phyloP scores from a whole-genome alignment of 1,284 basidiomycete species.

The Pseudozyma pruni region DNA sequence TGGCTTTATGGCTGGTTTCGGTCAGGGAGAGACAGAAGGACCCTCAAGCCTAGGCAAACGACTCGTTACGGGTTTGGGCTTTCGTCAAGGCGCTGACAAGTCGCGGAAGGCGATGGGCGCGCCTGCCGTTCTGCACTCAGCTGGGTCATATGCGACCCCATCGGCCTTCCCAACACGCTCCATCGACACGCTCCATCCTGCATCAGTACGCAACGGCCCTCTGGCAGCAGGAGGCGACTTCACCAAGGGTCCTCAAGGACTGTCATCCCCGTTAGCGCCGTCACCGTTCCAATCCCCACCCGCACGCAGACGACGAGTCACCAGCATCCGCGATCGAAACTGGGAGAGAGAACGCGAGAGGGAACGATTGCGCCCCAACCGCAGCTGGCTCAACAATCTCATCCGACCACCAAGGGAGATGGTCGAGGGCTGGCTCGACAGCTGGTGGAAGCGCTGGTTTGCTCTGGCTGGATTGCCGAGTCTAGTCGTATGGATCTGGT shows the following conservation, averaged over 20 bases:
- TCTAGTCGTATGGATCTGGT: slow-evolving; percentile 72
- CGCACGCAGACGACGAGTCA: slow-evolving; percentile 33
- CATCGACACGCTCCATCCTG: slow-evolving; percentile 13
- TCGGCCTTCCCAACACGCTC: slow-evolving; percentile 11
- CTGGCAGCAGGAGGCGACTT: slow-evolving; percentile 1
- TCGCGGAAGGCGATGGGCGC: slow-evolving; percentile 1
- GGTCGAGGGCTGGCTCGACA: slow-evolving; percentile 70
- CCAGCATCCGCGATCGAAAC: slow-evolving; percentile 36
- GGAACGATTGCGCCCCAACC: slow-evolving; percentile 23
- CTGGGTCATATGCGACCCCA: not conserved
- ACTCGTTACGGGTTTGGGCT: slow-evolving; percentile 32
- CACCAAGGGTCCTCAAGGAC: slow-evolving; percentile 5
- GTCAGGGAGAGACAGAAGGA: slow-evolving; percentile 12
- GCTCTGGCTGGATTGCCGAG: slow-evolving; percentile 71
- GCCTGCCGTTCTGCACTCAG: slow-evolving; percentile 8
- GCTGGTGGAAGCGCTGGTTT: slow-evolving; percentile 71
- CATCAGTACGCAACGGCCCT: slow-evolving; percentile 4
- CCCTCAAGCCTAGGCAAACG: slow-evolving; percentile 37
- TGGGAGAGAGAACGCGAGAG: slow-evolving; percentile 45
- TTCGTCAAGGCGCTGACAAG: slow-evolving; percentile 25
- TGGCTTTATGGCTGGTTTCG: slow-evolving; percentile 29
- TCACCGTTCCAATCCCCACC: slow-evolving; percentile 39
- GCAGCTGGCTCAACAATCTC: slow-evolving; percentile 54
- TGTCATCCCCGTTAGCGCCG: slow-evolving; percentile 16
- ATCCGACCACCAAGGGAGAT: slow-evolving; percentile 69